Evolutionary conservation across 2,329 filamentous ascomycete species (phyloP), one percentile per base, ranked within the genome.

Genomic region (Tympanopsis confertula): DNA sequence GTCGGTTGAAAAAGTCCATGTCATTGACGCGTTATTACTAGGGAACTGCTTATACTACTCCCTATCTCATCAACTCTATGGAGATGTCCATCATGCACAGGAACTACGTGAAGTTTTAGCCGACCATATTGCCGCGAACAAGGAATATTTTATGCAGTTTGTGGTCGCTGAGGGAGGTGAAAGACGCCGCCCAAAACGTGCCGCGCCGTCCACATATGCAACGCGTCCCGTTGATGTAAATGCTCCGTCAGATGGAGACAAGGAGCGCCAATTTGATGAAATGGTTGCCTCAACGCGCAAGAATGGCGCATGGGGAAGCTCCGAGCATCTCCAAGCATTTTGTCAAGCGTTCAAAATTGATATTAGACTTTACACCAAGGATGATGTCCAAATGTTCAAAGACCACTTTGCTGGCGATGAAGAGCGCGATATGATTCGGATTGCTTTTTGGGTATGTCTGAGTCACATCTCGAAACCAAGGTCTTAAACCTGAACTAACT

Each of bases 1-100:
- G 10, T 26, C 7, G 22, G n/a, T 10, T 10, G 7, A 26, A 26
- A 7, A n/a, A n/a, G 22, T 26, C n/a, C n/a, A n/a, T 26, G 7
- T 26, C n/a, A 26, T 10, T 26, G 15, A 12, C 10, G 12, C 30
- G 17, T 10, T 18, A 15, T 33, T 18, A 7, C 30, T 15, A 33
- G 30, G 30, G 10, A 33, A 33, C 15, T 33, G 30, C 15, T 15
- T 33, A 7, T 33, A 33, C 30, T 33, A 33, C 30, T 10, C 30
- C 15, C 30, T 33, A 7, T 33, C 30, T 15, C 10, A 33, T 17
- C 30, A 33, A 33, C 7, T 33, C 7, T 33, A 33, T 15, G 30
- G 30, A 10, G 15, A 33, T 15, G 7, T 18, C 12, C 7, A 10
- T 15, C 30, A 18, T 17, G 30, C 10, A 10, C 10, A 33, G 7